phyloP scores from a whole-genome alignment of 495 filamentous ascomycete species.

The Penicillium samsonianum region DNA sequence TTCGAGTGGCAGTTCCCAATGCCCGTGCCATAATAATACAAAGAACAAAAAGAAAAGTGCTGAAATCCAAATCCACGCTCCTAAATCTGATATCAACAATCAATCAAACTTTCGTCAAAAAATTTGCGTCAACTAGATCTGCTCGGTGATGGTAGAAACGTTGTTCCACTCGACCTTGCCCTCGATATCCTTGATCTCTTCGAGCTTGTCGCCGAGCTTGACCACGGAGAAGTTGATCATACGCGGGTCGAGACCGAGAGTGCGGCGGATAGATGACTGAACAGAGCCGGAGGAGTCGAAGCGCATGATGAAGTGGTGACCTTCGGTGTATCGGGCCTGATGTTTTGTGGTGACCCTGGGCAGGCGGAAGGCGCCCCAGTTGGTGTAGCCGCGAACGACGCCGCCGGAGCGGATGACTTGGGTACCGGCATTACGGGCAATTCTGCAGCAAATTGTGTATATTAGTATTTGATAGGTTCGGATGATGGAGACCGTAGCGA shows the following conservation, averaged over 20 bases:
- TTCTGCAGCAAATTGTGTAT: slow-evolving; percentile 45
- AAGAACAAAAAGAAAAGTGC: slow-evolving; percentile 25
- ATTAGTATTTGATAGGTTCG: slow-evolving; percentile 18
- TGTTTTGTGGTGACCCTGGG: slow-evolving; percentile 73
- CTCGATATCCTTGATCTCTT: slow-evolving; percentile 62
- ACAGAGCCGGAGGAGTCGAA: slow-evolving; percentile 74
- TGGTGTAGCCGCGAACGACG: slow-evolving; percentile 86
- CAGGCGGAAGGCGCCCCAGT: slow-evolving; percentile 90
- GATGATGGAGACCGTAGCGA: slow-evolving; percentile 5
- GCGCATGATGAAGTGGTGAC: slow-evolving; percentile 97
- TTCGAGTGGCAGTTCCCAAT: slow-evolving; percentile 28
- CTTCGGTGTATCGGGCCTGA: slow-evolving; percentile 74
- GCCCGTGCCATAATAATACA: slow-evolving; percentile 40
- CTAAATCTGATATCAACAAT: slow-evolving; percentile 16
- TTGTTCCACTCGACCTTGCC: slow-evolving; percentile 63
- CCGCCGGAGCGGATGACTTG: slow-evolving; percentile 82
- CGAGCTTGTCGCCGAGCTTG: slow-evolving; percentile 79
- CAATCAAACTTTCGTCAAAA: slow-evolving; percentile 1
- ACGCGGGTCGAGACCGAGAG: slow-evolving; percentile 82
- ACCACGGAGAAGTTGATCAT: slow-evolving; percentile 86
- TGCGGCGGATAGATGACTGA: slow-evolving; percentile 71
- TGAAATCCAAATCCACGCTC: slow-evolving; percentile 18
- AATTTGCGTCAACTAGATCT: slow-evolving; percentile 22
- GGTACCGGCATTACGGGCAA: slow-evolving; percentile 82
- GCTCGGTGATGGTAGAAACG: slow-evolving; percentile 30